These are phyloP conservation scores for Conoideocrella luteorostrata DNA, from an alignment of 2,329 filamentous ascomycete species.

Conservation along the genomic window DNA sequence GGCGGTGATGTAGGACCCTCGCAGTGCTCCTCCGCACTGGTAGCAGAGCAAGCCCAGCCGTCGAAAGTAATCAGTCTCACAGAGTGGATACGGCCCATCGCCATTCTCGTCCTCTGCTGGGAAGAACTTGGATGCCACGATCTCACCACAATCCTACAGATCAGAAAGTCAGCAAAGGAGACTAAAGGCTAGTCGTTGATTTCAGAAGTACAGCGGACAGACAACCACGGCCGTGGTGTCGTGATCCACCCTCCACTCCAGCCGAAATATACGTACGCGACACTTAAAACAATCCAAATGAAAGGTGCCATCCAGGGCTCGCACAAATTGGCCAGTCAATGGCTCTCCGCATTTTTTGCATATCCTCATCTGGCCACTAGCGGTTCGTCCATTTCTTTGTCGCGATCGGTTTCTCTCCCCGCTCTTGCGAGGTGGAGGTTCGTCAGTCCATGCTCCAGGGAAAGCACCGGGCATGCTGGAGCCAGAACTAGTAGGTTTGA, in stretches of 20 bases:
- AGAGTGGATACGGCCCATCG: constrained; percentile 83
- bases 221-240: too few species aligned
- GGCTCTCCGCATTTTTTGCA: constrained; percentile 86
- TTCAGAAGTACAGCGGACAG: too few species aligned
- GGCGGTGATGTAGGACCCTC: constrained; percentile 96
- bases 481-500: constrained; percentile 29
- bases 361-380: constrained; percentile 55
- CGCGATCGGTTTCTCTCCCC: constrained; percentile 53
- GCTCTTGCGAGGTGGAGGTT: constrained; percentile 40
- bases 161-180: constrained; percentile 9
- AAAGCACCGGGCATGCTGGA: constrained; percentile 24
- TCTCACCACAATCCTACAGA: constrained; percentile 83
- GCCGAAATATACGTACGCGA: constrained; percentile 59
- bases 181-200: background rate
- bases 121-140: constrained; percentile 98
- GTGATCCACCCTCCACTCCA: too few species aligned
- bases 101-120: constrained; percentile 88
- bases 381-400: constrained; percentile 45
- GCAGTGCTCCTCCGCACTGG: constrained; percentile 84
- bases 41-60: constrained; percentile 85
- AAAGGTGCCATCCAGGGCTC: constrained; percentile 87
- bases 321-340: constrained; percentile 91
- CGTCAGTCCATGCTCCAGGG: constrained; percentile 29
- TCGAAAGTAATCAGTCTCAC: constrained; percentile 96
- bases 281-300: constrained; percentile 98